Conservation (phyloP, 2,329 filamentous ascomycete species). For the Xylariaceae sp. region DNA sequence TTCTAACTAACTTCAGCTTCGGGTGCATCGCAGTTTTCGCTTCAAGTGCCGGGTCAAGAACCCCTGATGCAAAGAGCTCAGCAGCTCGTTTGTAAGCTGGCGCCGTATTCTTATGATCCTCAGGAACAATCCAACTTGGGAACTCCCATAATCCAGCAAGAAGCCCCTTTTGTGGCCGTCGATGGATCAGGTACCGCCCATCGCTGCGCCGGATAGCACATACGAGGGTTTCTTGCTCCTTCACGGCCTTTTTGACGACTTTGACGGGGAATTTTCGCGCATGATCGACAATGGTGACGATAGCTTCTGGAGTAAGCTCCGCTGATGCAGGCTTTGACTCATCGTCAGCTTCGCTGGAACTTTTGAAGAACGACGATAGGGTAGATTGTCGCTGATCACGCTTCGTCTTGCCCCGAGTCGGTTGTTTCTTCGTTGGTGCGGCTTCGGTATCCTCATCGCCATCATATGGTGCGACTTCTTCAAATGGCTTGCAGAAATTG, state of each 20-base stretch:
- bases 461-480: constrained; percentile 29
- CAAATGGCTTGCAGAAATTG: constrained; percentile 43
- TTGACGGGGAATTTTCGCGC: constrained; percentile 49
- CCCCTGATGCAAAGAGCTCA: constrained; percentile 29
- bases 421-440: constrained; percentile 10
- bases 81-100: constrained; percentile 36
- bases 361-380: constrained; percentile 29
- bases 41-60: constrained; percentile 24
- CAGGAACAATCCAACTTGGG: constrained; percentile 40
- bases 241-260: constrained; percentile 46
- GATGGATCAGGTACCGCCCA: constrained; percentile 44
- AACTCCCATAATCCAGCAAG: constrained; percentile 54
- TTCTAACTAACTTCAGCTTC: constrained; percentile 33
- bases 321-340: constrained; percentile 3
- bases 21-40: neutral
- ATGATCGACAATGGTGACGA: constrained; percentile 39
- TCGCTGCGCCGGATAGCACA: constrained; percentile 44
- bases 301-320: constrained; percentile 21
- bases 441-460: constrained; percentile 21
- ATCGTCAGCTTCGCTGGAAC: constrained; percentile 12
- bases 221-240: constrained; percentile 48
- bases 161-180: constrained; percentile 49
- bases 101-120: constrained; percentile 25
- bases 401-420: constrained; percentile 10
- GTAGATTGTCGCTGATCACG: constrained; percentile 22